Percentiles rank a stretch among this genome's conserved stretches.
These are phyloP conservation scores for Calophaca sinica DNA, from an alignment of 306 rosid genomes.

Conservation along the genomic window DNA sequence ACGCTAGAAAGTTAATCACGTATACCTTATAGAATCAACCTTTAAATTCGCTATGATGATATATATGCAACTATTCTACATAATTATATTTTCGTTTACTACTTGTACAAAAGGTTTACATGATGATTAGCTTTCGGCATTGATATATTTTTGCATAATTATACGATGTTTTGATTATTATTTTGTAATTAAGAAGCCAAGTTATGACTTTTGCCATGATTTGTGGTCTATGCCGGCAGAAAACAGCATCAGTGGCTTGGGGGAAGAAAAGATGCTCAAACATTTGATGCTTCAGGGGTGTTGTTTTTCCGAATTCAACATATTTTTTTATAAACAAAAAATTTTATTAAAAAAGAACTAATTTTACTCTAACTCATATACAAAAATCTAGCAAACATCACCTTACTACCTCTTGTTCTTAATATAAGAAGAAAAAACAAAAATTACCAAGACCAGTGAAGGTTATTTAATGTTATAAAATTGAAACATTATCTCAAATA, in stretches of 20 bases:
- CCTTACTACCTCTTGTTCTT: too few species aligned
- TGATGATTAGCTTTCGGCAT: conserved; percentile 38
- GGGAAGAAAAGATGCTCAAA: neutral
- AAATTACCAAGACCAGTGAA: too few species aligned
- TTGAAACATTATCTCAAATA: too few species aligned
- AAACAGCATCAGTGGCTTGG: neutral
- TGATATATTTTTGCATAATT: conserved; percentile 13
- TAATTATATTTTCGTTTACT: conserved; percentile 14
- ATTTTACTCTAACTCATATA: too few species aligned
- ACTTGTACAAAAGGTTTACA: neutral
- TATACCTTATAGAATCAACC: neutral
- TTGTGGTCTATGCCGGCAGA: neutral
- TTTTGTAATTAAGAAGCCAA: neutral
- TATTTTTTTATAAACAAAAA: neutral
- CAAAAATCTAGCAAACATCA: too few species aligned
- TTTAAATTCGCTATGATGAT: neutral
- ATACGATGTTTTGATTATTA: neutral
- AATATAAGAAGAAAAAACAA: too few species aligned
- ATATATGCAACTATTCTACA: neutral
- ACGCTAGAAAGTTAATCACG: conserved; percentile 5
- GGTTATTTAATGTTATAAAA: too few species aligned
- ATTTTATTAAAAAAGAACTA: too few species aligned
- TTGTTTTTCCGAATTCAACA: neutral
- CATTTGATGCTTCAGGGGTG: neutral
- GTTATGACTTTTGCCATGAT: neutral